Percentiles rank a stretch among this genome's conserved stretches.
phyloP scores from a whole-genome alignment of 2,329 filamentous ascomycete genomes.

The Botrytis sinoallii region DNA sequence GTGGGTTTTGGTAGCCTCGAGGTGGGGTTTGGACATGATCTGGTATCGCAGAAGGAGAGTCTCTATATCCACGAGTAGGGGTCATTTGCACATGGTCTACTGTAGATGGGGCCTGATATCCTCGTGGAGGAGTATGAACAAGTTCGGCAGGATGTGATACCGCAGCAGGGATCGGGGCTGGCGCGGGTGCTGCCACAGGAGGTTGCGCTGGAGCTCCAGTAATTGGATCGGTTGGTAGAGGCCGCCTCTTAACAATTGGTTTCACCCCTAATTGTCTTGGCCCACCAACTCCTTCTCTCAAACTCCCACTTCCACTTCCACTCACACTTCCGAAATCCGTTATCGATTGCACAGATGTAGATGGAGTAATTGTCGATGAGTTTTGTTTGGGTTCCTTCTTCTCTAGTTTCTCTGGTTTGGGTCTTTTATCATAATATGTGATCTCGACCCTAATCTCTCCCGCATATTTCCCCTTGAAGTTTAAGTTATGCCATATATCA shows the following conservation, averaged over 20 bases:
- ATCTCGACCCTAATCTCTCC: slow-evolving; percentile 93
- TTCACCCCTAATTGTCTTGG: slow-evolving; percentile 46
- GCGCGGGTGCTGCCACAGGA: slow-evolving; percentile 44
- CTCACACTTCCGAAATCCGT: slow-evolving; percentile 10
- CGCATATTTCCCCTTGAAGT: slow-evolving; percentile 90
- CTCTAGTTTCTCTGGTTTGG: slow-evolving; percentile 71
- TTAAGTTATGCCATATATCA: slow-evolving; percentile 86
- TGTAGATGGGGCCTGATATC: slow-evolving; percentile 40
- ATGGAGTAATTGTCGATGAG: slow-evolving; percentile 38
- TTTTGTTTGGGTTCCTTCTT: slow-evolving; percentile 41
- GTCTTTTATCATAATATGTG: slow-evolving; percentile 89
- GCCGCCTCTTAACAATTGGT: slow-evolving; percentile 73
- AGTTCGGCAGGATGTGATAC: slow-evolving; percentile 45
- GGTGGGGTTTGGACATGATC: slow-evolving; percentile 48
- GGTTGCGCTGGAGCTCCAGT: slow-evolving; percentile 44
- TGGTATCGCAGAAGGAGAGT: slow-evolving; percentile 41
- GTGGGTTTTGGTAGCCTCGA: slow-evolving; percentile 42
- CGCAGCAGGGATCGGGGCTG: slow-evolving; percentile 43
- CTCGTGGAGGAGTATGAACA: slow-evolving; percentile 47
- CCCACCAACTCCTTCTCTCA: slow-evolving; percentile 40
- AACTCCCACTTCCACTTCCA: slow-evolving; percentile 12
- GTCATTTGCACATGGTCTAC: slow-evolving; percentile 41
- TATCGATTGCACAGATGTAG: slow-evolving; percentile 33
- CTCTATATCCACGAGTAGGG: slow-evolving; percentile 43
- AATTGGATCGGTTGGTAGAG: slow-evolving; percentile 72